These are phyloP conservation scores for Leccinum pachyderme DNA, from an alignment of 1,284 basidiomycete species.

Conservation along the genomic window DNA sequence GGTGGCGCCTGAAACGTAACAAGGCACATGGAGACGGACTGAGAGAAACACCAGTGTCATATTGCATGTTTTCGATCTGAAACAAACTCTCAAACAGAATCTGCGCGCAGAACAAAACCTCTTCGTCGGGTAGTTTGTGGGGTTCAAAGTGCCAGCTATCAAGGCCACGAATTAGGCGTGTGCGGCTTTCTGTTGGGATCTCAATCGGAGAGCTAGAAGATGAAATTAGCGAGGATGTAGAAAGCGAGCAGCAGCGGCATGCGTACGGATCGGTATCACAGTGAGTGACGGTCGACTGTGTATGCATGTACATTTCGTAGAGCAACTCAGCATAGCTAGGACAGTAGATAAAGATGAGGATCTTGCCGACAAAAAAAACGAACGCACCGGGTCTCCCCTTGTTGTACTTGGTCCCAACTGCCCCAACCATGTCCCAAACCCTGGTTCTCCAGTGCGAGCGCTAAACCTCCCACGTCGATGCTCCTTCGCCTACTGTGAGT, in stretches of 20 bases:
- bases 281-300: conserved; percentile 67
- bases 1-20: conserved; percentile 21
- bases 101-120: conserved; percentile 77
- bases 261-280: conserved; percentile 46
- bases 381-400: conserved; percentile 57
- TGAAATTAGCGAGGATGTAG: conserved; percentile 22
- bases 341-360: conserved; percentile 11
- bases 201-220: conserved; percentile 33
- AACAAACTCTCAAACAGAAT: conserved; percentile 76
- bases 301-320: conserved; percentile 80
- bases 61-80: conserved; percentile 71
- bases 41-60: conserved; percentile 61
- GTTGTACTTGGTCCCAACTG: conserved; percentile 55
- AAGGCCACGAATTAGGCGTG: conserved; percentile 61
- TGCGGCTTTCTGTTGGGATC: conserved; percentile 40
- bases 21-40: conserved; percentile 47
- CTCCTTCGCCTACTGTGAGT: conserved; percentile 55
- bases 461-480: conserved; percentile 83
- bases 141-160: conserved; percentile 88
- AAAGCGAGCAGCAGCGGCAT: conserved; percentile 19
- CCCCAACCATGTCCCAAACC: conserved; percentile 74
- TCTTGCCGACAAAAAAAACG: conserved; percentile 11
- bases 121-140: conserved; percentile 73
- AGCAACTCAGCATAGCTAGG: conserved; percentile 72
- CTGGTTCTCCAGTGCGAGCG: conserved; percentile 66